Conservation (phyloP, 192 early-diverging fungal genomes). For the Jimgerdemannia flammicorona region DNA sequence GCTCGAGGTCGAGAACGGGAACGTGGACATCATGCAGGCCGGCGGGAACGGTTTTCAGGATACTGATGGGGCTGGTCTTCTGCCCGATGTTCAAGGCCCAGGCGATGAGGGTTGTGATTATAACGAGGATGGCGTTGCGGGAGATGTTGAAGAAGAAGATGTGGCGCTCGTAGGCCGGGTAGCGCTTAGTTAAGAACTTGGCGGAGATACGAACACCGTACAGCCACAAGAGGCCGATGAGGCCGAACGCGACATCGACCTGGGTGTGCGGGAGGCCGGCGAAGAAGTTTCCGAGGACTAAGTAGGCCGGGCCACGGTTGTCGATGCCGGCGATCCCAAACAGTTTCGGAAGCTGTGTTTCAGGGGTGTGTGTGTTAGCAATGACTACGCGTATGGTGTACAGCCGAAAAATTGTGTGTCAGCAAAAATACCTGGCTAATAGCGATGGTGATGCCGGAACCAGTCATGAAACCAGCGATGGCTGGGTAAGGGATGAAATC, state of each 20-base stretch:
- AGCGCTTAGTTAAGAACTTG: slow-evolving; percentile 32
- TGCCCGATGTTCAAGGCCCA: slow-evolving; percentile 48
- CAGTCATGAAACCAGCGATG: slow-evolving; percentile 86
- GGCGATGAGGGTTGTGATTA: slow-evolving; percentile 71
- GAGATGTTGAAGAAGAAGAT: slow-evolving; percentile 68
- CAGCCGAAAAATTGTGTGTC: background rate
- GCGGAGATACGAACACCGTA: slow-evolving; percentile 33
- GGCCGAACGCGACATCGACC: slow-evolving; percentile 60
- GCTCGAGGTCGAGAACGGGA: slow-evolving; percentile 42
- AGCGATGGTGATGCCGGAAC: slow-evolving; percentile 75
- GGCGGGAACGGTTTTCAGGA: slow-evolving; percentile 68
- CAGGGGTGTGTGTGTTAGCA: background rate
- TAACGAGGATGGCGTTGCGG: slow-evolving; percentile 71
- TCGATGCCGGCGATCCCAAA: slow-evolving; percentile 75
- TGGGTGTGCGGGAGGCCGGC: slow-evolving; percentile 30
- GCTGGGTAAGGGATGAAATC: slow-evolving; percentile 84
- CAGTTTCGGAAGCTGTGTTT: slow-evolving; percentile 54
- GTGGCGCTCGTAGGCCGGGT: slow-evolving; percentile 37
- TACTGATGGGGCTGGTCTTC: slow-evolving; percentile 44
- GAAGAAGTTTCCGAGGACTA: slow-evolving; percentile 72
- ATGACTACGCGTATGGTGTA: background rate
- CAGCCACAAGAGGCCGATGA: slow-evolving; percentile 39
- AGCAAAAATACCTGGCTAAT: slow-evolving; percentile 54
- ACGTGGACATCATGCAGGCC: slow-evolving; percentile 66
- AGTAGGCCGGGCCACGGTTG: slow-evolving; percentile 66